Base-by-base conservation (phyloP, 225 moss, liverwort and hornwort genomes). In the Takakia lepidozioides region DNA sequence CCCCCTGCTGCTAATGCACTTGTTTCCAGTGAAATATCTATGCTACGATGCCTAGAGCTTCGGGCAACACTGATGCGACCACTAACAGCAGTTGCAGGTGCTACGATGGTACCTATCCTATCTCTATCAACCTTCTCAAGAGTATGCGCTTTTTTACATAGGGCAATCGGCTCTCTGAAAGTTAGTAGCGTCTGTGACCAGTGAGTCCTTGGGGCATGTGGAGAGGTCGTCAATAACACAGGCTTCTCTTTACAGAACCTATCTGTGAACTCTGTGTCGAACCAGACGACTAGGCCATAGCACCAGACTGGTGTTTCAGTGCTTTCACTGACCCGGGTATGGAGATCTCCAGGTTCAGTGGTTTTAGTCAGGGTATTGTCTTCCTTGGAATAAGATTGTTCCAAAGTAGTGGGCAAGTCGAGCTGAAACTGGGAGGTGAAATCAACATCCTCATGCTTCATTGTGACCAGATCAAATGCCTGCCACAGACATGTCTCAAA, bases 101-200 rank as follows among this genome's bases (percentile, higher is more conserved):
- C 75, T 22, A 42, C 48, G 48, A 81, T 68, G 34, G 67, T 60
- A 20, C 90, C 86, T 14, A 86, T 46, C 28, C 55, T 54, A 23
- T 56, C 74, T 60, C 56, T 76, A 5, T 79, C 82, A 15, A 68
- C 45, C 20, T 47, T 63, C 47, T 70, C 62, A 1, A 37, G 54
- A 20, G 10, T n/a, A 0, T 46, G 58, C 51, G 61, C 64, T n/a
- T n/a, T n/a, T 26, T 55, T 21, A 49, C 82, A 66, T 20, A 89
- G 68, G 26, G 74, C 81, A 28, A 93, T 80, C 32, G 83, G 88
- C 61, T 84, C 84, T 44, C 74, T 79, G 25, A 93, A 89, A 5
- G 86, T 93, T 29, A 93, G 84, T 28, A 89, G 70, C 3, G 88
- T 93, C 54, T 93, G 93, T 17, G 86, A 85, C 93, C 93, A 93